Conservation (phyloP, 371 early-diverging fungal species). For the Mucor indicus region DNA sequence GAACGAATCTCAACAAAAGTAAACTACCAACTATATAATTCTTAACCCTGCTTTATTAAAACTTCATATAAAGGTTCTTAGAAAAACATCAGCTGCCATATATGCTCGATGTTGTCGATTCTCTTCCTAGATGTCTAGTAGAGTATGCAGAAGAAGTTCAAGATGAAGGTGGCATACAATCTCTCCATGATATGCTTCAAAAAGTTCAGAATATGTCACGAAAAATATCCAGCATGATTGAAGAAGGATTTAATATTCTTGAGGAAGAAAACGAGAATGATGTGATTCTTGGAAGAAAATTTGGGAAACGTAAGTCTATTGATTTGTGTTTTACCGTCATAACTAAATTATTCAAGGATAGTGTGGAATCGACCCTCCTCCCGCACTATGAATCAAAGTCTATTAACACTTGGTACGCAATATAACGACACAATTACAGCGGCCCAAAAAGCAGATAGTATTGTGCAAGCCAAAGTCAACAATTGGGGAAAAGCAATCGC, state of each 20-base stretch:
- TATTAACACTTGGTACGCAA: slow-evolving; percentile 57
- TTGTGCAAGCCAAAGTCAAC: slow-evolving; percentile 63
- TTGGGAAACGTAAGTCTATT: slow-evolving; percentile 33
- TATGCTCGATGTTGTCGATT: slow-evolving; percentile 44
- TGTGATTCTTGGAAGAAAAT: slow-evolving; percentile 55
- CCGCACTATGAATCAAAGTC: slow-evolving; percentile 52
- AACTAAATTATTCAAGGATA: background rate
- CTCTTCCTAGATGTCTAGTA: slow-evolving; percentile 64
- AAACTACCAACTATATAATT: slow-evolving; percentile 4
- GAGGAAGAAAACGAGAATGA: slow-evolving; percentile 76
- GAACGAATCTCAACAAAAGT: slow-evolving; percentile 58
- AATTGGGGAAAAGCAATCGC: slow-evolving; percentile 64
- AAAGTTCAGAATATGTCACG: slow-evolving; percentile 55
- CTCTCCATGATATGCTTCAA: slow-evolving; percentile 61
- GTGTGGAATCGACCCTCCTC: slow-evolving; percentile 67
- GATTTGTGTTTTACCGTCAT: no score
- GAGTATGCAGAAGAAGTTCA: slow-evolving; percentile 73
- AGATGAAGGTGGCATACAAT: slow-evolving; percentile 64
- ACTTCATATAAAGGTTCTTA: slow-evolving; percentile 15
- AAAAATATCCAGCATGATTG: slow-evolving; percentile 50
- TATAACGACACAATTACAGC: slow-evolving; percentile 64
- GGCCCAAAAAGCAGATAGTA: slow-evolving; percentile 67
- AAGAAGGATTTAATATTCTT: slow-evolving; percentile 65
- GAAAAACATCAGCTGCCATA: slow-evolving; percentile 22
- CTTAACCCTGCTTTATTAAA: background rate